Evolutionary conservation across 2,329 filamentous ascomycete species (phyloP).

Genomic region (Anthostomella pinea): DNA sequence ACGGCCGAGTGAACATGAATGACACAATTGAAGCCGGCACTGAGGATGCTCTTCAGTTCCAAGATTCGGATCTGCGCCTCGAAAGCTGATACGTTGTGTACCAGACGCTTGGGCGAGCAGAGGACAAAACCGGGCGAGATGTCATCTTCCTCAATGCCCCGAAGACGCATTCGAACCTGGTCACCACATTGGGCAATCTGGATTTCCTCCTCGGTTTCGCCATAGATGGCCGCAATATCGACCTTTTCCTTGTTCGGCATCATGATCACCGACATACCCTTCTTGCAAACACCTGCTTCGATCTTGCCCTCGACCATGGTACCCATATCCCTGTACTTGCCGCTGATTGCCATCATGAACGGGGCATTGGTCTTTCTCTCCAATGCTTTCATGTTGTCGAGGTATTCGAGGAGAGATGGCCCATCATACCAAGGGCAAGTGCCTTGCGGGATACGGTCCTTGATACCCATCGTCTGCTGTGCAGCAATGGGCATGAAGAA

Average conservation of each 20-base stretch:
- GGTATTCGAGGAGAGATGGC: conserved; percentile 88
- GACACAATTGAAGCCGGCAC: conserved; percentile 95
- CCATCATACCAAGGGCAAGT: conserved; percentile 81
- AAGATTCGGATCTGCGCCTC: conserved; percentile 96
- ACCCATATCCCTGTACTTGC: conserved; percentile 96
- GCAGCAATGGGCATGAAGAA: conserved; percentile 96
- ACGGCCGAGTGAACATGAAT: conserved; percentile 96
- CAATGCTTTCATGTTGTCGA: conserved; percentile 88
- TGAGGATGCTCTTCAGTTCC: conserved; percentile 90
- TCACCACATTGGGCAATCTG: conserved; percentile 82
- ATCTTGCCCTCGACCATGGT: conserved; percentile 98
- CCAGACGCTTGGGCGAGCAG: conserved; percentile 88
- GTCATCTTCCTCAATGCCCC: conserved; percentile 96
- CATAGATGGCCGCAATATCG: conserved; percentile 81
- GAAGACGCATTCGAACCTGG: conserved; percentile 86
- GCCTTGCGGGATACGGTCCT: conserved; percentile 76
- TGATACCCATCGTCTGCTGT: conserved; percentile 81
- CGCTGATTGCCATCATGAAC: conserved; percentile 98
- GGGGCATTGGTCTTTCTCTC: conserved; percentile 96
- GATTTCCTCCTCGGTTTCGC: conserved; percentile 94
- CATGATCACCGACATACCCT: conserved; percentile 75
- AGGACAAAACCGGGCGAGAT: conserved; percentile 93
- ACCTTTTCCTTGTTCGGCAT: conserved; percentile 91
- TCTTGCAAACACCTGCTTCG: conserved; percentile 90
- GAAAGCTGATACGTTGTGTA: conserved; percentile 85